Evolutionary conservation across 148 eudicot genomes (phyloP).

Genomic region (Spergularia bocconei): DNA sequence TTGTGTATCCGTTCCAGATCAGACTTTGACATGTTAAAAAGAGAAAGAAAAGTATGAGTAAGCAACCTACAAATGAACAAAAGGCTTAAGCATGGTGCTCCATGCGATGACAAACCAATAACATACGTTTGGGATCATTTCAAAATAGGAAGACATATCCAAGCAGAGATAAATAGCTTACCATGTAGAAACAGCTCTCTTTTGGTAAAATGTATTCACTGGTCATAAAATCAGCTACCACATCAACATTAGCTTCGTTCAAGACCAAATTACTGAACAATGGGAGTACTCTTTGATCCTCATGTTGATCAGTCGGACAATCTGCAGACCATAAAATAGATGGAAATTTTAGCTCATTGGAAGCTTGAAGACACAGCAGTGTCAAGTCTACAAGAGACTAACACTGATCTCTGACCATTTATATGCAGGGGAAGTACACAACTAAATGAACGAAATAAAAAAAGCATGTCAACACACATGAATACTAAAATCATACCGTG

Average conservation of each 20-base stretch:
- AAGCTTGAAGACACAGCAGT: background rate
- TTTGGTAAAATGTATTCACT: conserved; percentile 64
- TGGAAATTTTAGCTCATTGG: background rate
- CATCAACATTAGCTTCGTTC: conserved; percentile 48
- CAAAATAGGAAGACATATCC: background rate
- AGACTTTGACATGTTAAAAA: conserved; percentile 57
- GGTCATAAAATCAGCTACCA: conserved; percentile 62
- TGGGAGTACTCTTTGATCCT: conserved; percentile 39
- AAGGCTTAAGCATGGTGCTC: background rate
- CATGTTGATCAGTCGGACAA: conserved; percentile 16
- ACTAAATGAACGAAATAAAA: background rate
- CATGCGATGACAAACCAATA: background rate
- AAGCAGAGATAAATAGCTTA: conserved; percentile 23
- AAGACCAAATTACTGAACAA: conserved; percentile 51
- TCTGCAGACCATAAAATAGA: conserved; percentile 24
- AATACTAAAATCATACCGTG: background rate
- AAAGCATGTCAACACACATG: too few relatives aligned
- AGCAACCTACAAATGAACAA: background rate
- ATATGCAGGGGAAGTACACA: background rate
- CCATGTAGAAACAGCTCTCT: conserved; percentile 80
- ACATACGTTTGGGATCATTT: background rate
- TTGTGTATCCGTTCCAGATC: conserved; percentile 69
- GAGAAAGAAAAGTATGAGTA: conserved; percentile 30
- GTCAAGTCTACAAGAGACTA: background rate
- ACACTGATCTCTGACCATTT: background rate